Evolutionary conservation across 31 red algal species (phyloP).

Genomic region (Bonnemaisonia californica): DNA sequence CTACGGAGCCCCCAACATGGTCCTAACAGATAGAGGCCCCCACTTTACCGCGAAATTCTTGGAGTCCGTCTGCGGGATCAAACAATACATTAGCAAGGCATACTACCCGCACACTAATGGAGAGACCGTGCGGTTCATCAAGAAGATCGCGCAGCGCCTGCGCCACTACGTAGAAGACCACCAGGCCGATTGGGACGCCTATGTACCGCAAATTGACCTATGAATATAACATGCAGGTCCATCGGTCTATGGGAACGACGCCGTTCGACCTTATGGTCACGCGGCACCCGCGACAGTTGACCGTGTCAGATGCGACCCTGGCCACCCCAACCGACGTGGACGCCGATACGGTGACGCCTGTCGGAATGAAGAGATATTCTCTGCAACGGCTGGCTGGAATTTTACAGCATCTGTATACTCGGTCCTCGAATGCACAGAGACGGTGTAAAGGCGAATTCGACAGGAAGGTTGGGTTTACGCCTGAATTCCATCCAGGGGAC

Average conservation of each 20-base stretch:
- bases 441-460: too few relatives aligned
- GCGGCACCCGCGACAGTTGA: conserved; percentile 2
- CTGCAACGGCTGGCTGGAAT: too few relatives aligned
- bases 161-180: conserved; percentile 27
- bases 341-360: too few relatives aligned
- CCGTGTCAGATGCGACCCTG: too few relatives aligned
- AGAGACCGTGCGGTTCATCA: background rate
- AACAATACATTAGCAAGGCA: too few relatives aligned
- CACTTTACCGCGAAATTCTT: conserved; percentile 36
- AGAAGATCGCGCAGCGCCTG: background rate
- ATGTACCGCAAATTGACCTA: conserved; percentile 9
- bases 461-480: too few relatives aligned
- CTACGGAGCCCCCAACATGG: conserved; percentile 7
- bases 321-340: too few relatives aligned
- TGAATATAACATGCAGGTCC: conserved; percentile 18
- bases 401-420: too few relatives aligned
- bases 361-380: too few relatives aligned
- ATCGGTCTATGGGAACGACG: background rate
- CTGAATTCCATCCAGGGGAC: too few relatives aligned
- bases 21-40: conserved; percentile 33
- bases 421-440: too few relatives aligned
- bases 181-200: conserved; percentile 10
- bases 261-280: background rate
- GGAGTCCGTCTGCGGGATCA: background rate
- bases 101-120: too few relatives aligned